Evolutionary conservation across 495 filamentous ascomycete genomes (phyloP).

Genomic region (Cryomyces minteri): DNA sequence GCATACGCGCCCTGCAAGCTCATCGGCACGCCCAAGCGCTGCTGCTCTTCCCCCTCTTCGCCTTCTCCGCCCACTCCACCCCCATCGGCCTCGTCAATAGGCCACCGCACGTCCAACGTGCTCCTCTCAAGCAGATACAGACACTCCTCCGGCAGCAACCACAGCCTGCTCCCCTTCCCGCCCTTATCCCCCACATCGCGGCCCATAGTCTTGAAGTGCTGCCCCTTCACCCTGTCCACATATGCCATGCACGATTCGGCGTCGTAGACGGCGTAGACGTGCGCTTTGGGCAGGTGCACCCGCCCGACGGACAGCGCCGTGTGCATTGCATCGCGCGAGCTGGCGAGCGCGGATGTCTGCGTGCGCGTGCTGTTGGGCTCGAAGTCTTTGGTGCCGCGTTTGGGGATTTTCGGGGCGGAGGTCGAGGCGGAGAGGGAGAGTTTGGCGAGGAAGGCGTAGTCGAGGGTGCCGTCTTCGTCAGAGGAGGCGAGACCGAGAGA

Average conservation of each 20-base stretch:
- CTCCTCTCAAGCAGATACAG: slow-evolving; percentile 79
- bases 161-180: slow-evolving; percentile 24
- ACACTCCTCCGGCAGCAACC: slow-evolving; percentile 85
- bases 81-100: slow-evolving; percentile 14
- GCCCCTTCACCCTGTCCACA: slow-evolving; percentile 30
- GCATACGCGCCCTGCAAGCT: slow-evolving; percentile 83
- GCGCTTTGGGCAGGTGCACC: slow-evolving; percentile 36
- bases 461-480: too few species aligned
- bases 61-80: slow-evolving; percentile 16
- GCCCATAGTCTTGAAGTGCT: slow-evolving; percentile 39
- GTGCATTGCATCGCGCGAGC: slow-evolving; percentile 79
- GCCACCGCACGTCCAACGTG: slow-evolving; percentile 72
- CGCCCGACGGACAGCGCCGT: slow-evolving; percentile 60
- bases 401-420: slow-evolving; percentile 30
- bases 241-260: slow-evolving; percentile 22
- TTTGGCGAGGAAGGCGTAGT: background rate
- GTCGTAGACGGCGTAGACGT: slow-evolving; percentile 38
- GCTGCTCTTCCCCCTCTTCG: slow-evolving; percentile 18
- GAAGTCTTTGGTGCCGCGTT: slow-evolving; percentile 89
- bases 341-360: slow-evolving; percentile 56
- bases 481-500: background rate
- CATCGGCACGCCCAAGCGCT: slow-evolving; percentile 44
- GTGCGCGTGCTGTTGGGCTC: slow-evolving; percentile 74
- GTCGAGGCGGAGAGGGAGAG: slow-evolving; percentile 9
- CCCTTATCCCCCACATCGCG: slow-evolving; percentile 27